phyloP scores from a whole-genome alignment of 2,329 filamentous ascomycete genomes.

The Exophiala calicioides region DNA sequence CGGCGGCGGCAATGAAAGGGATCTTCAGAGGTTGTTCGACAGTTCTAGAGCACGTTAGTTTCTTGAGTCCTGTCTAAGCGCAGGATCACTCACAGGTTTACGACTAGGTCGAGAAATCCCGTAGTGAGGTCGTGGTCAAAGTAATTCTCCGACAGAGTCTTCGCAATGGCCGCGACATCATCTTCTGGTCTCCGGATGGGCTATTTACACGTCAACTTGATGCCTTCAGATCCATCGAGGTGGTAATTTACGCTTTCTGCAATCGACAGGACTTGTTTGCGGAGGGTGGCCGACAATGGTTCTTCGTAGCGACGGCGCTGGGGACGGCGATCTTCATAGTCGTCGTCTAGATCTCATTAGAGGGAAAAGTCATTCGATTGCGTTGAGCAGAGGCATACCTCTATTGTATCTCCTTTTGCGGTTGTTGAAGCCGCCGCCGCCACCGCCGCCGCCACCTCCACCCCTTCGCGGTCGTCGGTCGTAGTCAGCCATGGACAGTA shows the following conservation, averaged over 20 bases:
- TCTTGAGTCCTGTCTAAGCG: neutral
- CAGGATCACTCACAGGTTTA: slow-evolving; percentile 64
- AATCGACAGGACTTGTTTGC: slow-evolving; percentile 75
- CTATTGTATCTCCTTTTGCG: slow-evolving; percentile 78
- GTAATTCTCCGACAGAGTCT: slow-evolving; percentile 75
- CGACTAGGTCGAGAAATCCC: slow-evolving; percentile 70
- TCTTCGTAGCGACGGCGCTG: slow-evolving; percentile 74
- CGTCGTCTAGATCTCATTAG: slow-evolving; percentile 55
- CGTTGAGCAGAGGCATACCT: slow-evolving; percentile 57
- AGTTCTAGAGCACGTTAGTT: slow-evolving; percentile 47
- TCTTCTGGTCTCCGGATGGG: slow-evolving; percentile 71
- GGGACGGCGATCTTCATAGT: slow-evolving; percentile 72
- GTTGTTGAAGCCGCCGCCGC: slow-evolving; percentile 58
- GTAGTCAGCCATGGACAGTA: slow-evolving; percentile 52
- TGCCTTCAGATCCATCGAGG: neutral
- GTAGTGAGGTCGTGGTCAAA: slow-evolving; percentile 78
- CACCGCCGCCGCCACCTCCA: slow-evolving; percentile 35
- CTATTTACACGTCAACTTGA: slow-evolving; percentile 13
- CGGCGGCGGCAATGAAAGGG: slow-evolving; percentile 85
- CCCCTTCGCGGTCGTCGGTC: slow-evolving; percentile 50
- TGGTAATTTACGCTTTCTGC: slow-evolving; percentile 65
- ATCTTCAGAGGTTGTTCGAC: slow-evolving; percentile 95
- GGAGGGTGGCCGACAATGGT: slow-evolving; percentile 69
- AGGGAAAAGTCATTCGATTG: neutral
- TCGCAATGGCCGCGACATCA: slow-evolving; percentile 73